These are phyloP conservation scores for Stentor coeruleus DNA, from an alignment of 73 alveolate species.

Conservation along the genomic window DNA sequence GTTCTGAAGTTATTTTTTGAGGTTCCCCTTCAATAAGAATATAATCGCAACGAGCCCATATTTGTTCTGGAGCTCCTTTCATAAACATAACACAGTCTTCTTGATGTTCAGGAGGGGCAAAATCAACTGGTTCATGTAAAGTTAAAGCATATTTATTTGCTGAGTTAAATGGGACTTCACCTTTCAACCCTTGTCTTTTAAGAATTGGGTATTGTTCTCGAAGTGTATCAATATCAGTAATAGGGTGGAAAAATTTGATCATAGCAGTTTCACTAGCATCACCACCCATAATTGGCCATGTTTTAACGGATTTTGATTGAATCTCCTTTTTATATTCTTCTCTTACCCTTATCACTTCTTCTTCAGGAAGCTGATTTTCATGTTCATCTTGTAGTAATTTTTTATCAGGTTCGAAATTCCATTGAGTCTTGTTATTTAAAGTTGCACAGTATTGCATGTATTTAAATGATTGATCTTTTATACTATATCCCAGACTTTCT, in stretches of 20 bases:
- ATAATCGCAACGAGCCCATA: constrained; percentile 28
- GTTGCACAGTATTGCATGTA: constrained; percentile 40
- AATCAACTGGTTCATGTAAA: constrained; percentile 36
- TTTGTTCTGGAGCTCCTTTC: constrained; percentile 60
- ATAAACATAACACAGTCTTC: constrained; percentile 33
- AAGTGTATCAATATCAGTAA: constrained; percentile 41
- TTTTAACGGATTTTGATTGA: neutral
- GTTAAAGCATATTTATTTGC: constrained; percentile 44
- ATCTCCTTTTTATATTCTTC: neutral
- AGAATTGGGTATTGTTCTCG: constrained; percentile 50
- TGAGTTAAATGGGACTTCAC: constrained; percentile 53
- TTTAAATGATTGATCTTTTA: constrained; percentile 33
- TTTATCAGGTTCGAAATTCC: constrained; percentile 30
- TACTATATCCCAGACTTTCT: constrained; percentile 39
- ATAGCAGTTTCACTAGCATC: constrained; percentile 94
- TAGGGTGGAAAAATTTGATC: constrained; percentile 84
- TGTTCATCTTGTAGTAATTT: neutral
- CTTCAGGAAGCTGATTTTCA: neutral
- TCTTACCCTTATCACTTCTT: neutral
- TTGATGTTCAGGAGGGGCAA: neutral
- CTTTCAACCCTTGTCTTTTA: constrained; percentile 5
- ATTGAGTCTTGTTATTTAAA: constrained; percentile 37
- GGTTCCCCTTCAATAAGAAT: constrained; percentile 17
- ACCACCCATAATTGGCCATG: constrained; percentile 65
- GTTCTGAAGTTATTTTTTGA: constrained; percentile 27